These are phyloP conservation scores for Ilyonectria mors-panacis DNA, from an alignment of 2,329 filamentous ascomycete species.

Conservation along the genomic window DNA sequence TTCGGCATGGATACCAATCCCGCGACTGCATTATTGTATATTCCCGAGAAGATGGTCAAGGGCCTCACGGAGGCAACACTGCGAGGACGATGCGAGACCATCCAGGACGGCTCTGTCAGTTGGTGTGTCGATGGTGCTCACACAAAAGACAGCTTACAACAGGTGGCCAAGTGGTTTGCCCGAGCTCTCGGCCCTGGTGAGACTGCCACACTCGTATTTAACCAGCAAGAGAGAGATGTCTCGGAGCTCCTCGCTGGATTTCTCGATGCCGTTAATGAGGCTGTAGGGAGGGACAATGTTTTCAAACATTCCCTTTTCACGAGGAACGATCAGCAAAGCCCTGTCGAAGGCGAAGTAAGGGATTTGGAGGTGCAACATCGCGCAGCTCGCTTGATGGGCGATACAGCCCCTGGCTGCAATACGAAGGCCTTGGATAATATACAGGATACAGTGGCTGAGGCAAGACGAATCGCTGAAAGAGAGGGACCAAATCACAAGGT, in stretches of 20 bases:
- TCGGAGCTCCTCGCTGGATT: conserved; percentile 74
- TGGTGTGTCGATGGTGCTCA: conserved; percentile 94
- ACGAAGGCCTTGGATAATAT: conserved; percentile 76
- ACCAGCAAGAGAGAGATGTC: conserved; percentile 90
- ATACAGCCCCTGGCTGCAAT: conserved; percentile 62
- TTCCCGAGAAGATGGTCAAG: conserved; percentile 65
- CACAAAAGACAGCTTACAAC: conserved; percentile 84
- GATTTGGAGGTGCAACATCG: conserved; percentile 75
- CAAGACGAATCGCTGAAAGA: conserved; percentile 59
- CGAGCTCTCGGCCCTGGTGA: conserved; percentile 55
- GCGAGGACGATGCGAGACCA: conserved; percentile 83
- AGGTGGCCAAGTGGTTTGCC: conserved; percentile 84
- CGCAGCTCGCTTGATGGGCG: conserved; percentile 73
- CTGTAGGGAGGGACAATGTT: conserved; percentile 53
- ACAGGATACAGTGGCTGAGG: conserved; percentile 76
- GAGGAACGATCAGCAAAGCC: conserved; percentile 71
- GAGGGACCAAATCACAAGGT: conserved; percentile 66
- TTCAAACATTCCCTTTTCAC: conserved; percentile 87
- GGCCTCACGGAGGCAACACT: conserved; percentile 79
- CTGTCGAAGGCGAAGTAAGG: conserved; percentile 55
- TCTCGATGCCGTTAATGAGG: conserved; percentile 66
- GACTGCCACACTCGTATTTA: conserved; percentile 81
- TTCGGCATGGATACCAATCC: conserved; percentile 54
- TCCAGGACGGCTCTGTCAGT: conserved; percentile 66
- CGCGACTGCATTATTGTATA: conserved; percentile 41